phyloP scores from a whole-genome alignment of 345 rosid genomes.

The Mallotus nudiflorus region DNA sequence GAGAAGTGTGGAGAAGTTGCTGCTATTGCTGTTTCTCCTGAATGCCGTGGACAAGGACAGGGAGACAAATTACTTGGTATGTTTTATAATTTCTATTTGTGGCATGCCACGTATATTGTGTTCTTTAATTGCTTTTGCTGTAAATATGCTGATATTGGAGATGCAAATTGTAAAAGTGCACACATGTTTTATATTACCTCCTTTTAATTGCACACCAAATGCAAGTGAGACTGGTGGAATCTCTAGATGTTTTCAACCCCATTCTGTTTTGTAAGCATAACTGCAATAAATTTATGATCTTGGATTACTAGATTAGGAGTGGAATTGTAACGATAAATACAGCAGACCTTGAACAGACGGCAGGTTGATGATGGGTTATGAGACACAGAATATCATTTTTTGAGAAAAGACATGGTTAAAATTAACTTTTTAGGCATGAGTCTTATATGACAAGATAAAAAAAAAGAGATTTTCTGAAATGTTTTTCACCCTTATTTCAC shows the following conservation, averaged over 20 bases:
- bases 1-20: constrained; percentile 94
- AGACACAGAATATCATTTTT: background rate
- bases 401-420: background rate
- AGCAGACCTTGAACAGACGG: background rate
- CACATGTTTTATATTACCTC: background rate
- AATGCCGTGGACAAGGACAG: constrained; percentile 95
- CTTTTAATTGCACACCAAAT: background rate
- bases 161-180: background rate
- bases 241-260: no score
- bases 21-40: constrained; percentile 86
- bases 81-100: background rate
- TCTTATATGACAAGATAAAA: no score
- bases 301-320: background rate
- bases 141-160: background rate
- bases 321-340: background rate
- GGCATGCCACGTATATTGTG: no score
- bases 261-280: background rate
- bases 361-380: background rate
- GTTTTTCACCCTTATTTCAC: no score
- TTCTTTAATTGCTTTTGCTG: no score
- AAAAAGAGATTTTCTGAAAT: no score
- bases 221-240: background rate
- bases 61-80: constrained; percentile 95
- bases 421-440: background rate
- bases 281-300: background rate